A percentile compares a stretch with the other conserved stretches of the same genome.
Conservation (phyloP, 1,284 basidiomycete species). For the Sporisorium sorghi region DNA sequence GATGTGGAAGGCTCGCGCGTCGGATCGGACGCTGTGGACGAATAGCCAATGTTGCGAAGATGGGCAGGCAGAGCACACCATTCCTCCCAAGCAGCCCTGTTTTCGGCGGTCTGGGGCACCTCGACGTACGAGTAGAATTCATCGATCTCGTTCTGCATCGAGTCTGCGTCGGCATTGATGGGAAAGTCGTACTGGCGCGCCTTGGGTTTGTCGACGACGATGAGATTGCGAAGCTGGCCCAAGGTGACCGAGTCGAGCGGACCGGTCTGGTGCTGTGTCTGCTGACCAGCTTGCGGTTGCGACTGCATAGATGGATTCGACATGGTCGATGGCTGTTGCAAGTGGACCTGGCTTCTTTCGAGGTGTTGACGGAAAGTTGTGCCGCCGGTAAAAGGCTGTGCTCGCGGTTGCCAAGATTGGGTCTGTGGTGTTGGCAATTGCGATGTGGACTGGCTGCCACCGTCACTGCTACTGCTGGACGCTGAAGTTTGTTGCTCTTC, state of each 20-base stretch:
- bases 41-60: slow-evolving; percentile 31
- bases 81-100: slow-evolving; percentile 86
- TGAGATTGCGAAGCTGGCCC: slow-evolving; percentile 55
- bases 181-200: slow-evolving; percentile 59
- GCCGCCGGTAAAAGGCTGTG: slow-evolving; percentile 20
- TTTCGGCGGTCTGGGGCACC: slow-evolving; percentile 88
- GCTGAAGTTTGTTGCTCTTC: background rate
- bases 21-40: slow-evolving; percentile 21
- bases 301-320: slow-evolving; percentile 21
- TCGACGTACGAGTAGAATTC: slow-evolving; percentile 99
- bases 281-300: slow-evolving; percentile 20
- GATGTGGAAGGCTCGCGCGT: slow-evolving; percentile 18
- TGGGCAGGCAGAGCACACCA: slow-evolving; percentile 55
- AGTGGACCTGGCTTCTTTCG: slow-evolving; percentile 31
- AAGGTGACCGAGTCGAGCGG: slow-evolving; percentile 57
- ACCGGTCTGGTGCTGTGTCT: slow-evolving; percentile 30
- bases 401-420: slow-evolving; percentile 6
- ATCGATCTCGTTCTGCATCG: slow-evolving; percentile 92
- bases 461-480: background rate
- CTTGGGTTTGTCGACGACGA: slow-evolving; percentile 50
- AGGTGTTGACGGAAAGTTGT: slow-evolving; percentile 39
- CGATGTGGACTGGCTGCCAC: slow-evolving; percentile 2
- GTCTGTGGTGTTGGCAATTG: slow-evolving; percentile 8
- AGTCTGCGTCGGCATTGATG: slow-evolving; percentile 80
- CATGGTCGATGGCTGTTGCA: slow-evolving; percentile 25